Base-by-base conservation (phyloP, 345 rosid species). In the Lepidium didymum region DNA sequence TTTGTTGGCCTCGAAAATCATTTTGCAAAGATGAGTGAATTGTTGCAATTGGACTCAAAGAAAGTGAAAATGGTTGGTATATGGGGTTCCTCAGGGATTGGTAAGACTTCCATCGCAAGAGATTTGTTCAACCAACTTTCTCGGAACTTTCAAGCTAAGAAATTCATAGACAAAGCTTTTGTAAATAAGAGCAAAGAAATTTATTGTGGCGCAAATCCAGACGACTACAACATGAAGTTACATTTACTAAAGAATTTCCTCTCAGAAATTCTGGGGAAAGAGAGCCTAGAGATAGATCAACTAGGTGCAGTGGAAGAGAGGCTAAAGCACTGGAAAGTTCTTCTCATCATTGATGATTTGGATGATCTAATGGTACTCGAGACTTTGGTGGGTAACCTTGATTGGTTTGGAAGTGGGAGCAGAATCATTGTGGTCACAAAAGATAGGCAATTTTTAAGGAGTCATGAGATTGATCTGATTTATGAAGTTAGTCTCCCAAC, bases 301-400 rank as follows among this genome's bases (percentile, higher is more conserved):
- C 45, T 64, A 38, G 49, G 56, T 46, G 56, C 70, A 0, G 10
- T 56, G 15, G 19, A 15, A 44, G 64, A 19, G 4, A 33, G 44
- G 16, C 33, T 71, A 13, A 27, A 7, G 1, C 72, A 67, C 2
- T 43, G 29, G 16, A 74, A 42, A 29, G 84, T 83, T 58, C 68
- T 85, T 2, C 37, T 85, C 12, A 79, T 87, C 45, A 65, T 87
- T 0, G 92, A 90, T 53, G 90, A 90, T 70, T 81, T 87, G n/a
- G 81, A 80, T 41, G 60, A 87, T 27, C 44, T 16, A n/a, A 46
- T 21, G 11, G 85, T 86, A 62, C 70, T 90, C 15, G 31, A 81
- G 10, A 84, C 78, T 6, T 41, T 90, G 6, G 81, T 72, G 4
- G 90, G 83, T 7, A 29, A 61, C 41, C 47, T 18, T 49, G 68